Evolutionary conservation across 2,329 filamentous ascomycete genomes (phyloP).

Genomic region (Daldinia sp.): DNA sequence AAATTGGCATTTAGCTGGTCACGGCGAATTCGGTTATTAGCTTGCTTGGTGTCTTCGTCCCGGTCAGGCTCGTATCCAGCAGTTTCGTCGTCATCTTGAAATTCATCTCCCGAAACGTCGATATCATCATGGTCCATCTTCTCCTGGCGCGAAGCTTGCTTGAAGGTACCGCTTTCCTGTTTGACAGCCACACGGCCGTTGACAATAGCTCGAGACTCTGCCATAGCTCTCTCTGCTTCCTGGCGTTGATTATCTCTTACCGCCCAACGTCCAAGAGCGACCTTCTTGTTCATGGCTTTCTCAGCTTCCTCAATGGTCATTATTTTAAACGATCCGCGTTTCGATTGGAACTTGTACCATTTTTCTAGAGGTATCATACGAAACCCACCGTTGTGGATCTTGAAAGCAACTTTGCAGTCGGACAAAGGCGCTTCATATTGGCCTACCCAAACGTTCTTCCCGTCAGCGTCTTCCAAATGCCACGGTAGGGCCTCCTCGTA

Average conservation of each 20-base stretch:
- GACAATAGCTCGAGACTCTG: conserved; percentile 72
- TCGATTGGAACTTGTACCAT: conserved; percentile 89
- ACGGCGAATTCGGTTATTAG: conserved; percentile 78
- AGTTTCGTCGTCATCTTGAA: conserved; percentile 89
- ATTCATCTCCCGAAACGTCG: conserved; percentile 77
- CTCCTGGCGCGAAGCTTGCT: conserved; percentile 70
- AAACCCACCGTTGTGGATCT: conserved; percentile 77
- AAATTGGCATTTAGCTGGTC: conserved; percentile 90
- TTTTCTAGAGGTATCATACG: conserved; percentile 93
- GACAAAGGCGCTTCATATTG: conserved; percentile 91
- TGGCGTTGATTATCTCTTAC: conserved; percentile 69
- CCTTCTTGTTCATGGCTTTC: conserved; percentile 82
- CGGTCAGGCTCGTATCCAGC: conserved; percentile 80
- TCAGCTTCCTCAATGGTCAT: conserved; percentile 88
- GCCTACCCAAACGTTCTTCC: conserved; percentile 93
- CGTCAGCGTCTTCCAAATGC: conserved; percentile 97
- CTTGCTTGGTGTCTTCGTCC: conserved; percentile 82
- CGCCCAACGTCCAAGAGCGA: conserved; percentile 83
- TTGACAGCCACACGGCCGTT: conserved; percentile 72
- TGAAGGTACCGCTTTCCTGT: conserved; percentile 75
- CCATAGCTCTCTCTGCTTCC: conserved; percentile 68
- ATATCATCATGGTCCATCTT: conserved; percentile 78
- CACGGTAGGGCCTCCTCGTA: conserved; percentile 97
- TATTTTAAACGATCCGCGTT: conserved; percentile 78
- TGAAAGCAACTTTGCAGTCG: conserved; percentile 83